Conservation (phyloP, 345 rosid genomes). For the Lenwebbia sp. region DNA sequence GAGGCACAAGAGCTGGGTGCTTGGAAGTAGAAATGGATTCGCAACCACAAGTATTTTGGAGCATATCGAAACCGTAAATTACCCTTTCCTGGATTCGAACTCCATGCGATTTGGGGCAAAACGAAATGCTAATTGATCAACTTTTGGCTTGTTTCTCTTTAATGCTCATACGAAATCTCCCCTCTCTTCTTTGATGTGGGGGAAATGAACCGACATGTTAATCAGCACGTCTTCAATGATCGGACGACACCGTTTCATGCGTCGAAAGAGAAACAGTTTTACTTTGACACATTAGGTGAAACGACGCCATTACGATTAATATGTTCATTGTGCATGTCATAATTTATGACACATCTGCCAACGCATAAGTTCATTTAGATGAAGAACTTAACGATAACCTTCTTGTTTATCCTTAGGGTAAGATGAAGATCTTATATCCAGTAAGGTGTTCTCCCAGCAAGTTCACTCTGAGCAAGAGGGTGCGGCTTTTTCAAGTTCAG, state of each 20-base stretch:
- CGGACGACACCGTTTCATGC: neutral
- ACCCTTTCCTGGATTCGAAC: no score
- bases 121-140: no score
- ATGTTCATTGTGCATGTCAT: neutral
- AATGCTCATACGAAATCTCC: no score
- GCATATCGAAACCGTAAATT: no score
- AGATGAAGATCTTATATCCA: neutral
- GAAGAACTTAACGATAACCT: neutral
- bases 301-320: neutral
- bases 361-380: neutral
- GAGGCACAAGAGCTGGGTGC: slow-evolving; percentile 95
- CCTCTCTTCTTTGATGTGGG: no score
- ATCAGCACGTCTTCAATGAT: neutral
- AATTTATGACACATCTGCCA: neutral
- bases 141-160: no score
- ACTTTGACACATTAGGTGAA: neutral
- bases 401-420: neutral
- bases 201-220: neutral
- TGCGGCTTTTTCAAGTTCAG: neutral
- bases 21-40: slow-evolving; percentile 51
- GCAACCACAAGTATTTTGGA: no score
- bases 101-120: no score
- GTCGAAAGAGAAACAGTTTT: neutral
- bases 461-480: neutral
- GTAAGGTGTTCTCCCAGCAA: neutral